Conservation (phyloP, 148 eudicot genomes). For the Spergularia bocconei region DNA sequence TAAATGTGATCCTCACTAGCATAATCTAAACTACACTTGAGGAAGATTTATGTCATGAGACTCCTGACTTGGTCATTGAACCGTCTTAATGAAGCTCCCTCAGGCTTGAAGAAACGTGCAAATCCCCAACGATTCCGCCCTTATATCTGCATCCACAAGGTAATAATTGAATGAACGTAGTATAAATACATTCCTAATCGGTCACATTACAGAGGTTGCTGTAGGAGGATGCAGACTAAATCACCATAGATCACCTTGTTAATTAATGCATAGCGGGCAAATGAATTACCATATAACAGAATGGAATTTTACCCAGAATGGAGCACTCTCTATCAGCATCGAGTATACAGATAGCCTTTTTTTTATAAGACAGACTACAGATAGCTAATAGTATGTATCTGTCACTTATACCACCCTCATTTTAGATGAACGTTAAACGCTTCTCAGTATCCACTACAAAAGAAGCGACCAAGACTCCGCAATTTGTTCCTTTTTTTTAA, state of each 20-base stretch:
- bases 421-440: constrained; percentile 17
- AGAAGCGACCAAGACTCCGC: neutral
- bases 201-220: neutral
- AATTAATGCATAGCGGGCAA: neutral
- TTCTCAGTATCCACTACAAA: neutral
- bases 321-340: neutral
- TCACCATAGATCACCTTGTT: neutral
- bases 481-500: neutral
- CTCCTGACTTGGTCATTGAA: no score
- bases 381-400: neutral
- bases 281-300: neutral
- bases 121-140: neutral
- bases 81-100: no score
- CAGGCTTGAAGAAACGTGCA: no score
- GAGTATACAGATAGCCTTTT: neutral
- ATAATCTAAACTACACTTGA: no score
- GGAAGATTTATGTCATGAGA: no score
- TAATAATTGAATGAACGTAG: neutral
- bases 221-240: neutral
- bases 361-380: no score
- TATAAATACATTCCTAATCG: neutral
- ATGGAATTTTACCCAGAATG: neutral
- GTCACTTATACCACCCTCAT: constrained; percentile 7
- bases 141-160: neutral
- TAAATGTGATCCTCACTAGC: no score